These are phyloP conservation scores for Entomophthora muscae DNA, from an alignment of 371 early-diverging fungal genomes.

Conservation along the genomic window DNA sequence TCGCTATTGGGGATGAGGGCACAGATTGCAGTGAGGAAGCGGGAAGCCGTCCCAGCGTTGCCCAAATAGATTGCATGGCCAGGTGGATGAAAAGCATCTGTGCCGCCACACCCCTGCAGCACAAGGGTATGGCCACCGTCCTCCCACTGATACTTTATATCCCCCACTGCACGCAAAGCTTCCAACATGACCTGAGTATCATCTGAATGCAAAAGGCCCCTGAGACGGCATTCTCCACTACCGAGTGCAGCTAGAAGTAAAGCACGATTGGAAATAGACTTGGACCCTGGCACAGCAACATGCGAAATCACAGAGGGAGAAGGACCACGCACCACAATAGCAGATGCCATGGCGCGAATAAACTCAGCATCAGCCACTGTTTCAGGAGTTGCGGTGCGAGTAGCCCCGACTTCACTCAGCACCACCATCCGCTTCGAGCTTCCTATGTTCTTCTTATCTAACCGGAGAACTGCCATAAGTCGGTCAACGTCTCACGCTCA, in stretches of 20 bases:
- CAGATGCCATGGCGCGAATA: constrained; percentile 57
- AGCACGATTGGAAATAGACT: constrained; percentile 93
- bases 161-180: constrained; percentile 72
- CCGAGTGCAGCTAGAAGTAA: constrained; percentile 84
- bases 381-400: constrained; percentile 64
- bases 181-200: constrained; percentile 95
- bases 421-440: constrained; percentile 85
- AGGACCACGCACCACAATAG: constrained; percentile 46
- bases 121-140: constrained; percentile 81
- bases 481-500: not conserved
- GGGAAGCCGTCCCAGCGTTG: constrained; percentile 95
- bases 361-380: constrained; percentile 69
- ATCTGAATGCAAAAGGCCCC: constrained; percentile 84
- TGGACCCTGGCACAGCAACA: constrained; percentile 78
- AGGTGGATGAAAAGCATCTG: constrained; percentile 59
- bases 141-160: constrained; percentile 77
- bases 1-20: constrained; percentile 41
- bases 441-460: constrained; percentile 94
- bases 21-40: constrained; percentile 83
- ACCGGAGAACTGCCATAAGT: constrained; percentile 66
- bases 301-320: constrained; percentile 64
- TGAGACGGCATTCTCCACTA: constrained; percentile 60
- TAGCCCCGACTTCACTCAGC: constrained; percentile 64
- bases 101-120: constrained; percentile 57
- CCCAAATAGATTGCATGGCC: constrained; percentile 75